A percentile compares a stretch with the other conserved stretches of the same genome.
Conservation (phyloP, 345 rosid species). For the Populus davidiana region DNA sequence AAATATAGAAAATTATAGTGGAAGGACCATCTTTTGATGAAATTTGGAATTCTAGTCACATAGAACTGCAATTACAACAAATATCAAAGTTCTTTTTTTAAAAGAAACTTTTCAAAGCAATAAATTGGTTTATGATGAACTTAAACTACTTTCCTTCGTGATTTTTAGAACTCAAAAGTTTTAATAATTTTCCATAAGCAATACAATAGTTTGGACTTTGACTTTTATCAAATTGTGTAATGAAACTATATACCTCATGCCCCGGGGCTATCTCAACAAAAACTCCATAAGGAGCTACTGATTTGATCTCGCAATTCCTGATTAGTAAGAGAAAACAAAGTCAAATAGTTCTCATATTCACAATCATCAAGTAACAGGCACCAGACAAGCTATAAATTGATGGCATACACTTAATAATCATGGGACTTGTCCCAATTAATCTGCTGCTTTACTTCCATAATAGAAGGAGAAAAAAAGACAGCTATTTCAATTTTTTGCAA, state of each 20-base stretch:
- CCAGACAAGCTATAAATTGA: background rate
- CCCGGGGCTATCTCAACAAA: constrained; percentile 98
- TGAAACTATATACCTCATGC: constrained; percentile 60
- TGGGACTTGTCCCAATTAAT: background rate
- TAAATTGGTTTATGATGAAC: background rate
- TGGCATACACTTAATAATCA: background rate
- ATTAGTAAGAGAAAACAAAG: constrained; percentile 16
- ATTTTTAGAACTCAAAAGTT: background rate
- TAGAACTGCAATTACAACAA: background rate
- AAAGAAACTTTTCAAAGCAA: background rate
- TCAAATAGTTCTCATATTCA: constrained; percentile 2
- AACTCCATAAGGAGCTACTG: constrained; percentile 84
- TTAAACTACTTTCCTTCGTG: background rate
- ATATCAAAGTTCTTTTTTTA: background rate
- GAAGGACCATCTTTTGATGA: background rate
- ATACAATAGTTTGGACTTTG: background rate
- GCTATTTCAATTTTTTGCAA: background rate
- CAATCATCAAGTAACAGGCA: constrained; percentile 11
- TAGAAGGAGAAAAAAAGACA: background rate
- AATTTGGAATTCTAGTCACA: background rate
- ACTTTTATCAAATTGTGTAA: background rate
- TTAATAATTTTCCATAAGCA: background rate
- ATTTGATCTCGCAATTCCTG: constrained; percentile 92
- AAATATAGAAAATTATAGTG: background rate
- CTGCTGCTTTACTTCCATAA: background rate